Base-by-base conservation (phyloP, 805 yeast species). In the Cyberlindnera mrakii region DNA sequence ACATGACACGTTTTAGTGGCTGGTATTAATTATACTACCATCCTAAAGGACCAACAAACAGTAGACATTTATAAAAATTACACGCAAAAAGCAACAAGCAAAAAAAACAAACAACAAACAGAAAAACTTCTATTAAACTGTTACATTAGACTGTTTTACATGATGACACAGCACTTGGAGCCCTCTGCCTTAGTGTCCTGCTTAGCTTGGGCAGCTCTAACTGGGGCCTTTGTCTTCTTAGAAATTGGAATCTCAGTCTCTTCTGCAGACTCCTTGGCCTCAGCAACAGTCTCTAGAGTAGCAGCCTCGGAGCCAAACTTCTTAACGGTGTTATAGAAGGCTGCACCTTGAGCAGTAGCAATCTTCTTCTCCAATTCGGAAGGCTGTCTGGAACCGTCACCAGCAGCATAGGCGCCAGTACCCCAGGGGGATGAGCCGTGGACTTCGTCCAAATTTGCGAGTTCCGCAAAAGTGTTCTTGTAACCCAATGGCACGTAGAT, bases 341-440 rank as follows among this genome's bases (percentile, higher is more conserved):
- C 60, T 45, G 67, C 61, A 60, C 95, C 96, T 68, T 86, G 96
- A 43, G 66, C 66, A 41, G 59, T 57, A 25, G 88, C 90, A 43
- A 85, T 62, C 50, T 73, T 73, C 59, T 73, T 65, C 64, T 87
- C 96, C 43, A 82, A 66, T 16, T 68, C 72, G 37, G 80, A 53
- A 29, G 88, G 83, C 50, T 69, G 67, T 68, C 93, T 78, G 7
- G 84, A 75, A 39, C 95, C 95, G 58, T 83, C 91, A 39, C 73
- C 68, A 38, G 79, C 86, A 30, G 95, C 89, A 54, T 74, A 70
- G 32, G 85, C 68, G 52, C 95, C 95, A 33, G 95, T 82, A 60
- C 95, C 96, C 87, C 89, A 87, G 37, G 95, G 78, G 18, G 88
- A 75, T 40, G 84, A 84, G 49, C 95, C 95, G 58, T 83, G 93